These are phyloP conservation scores for Fusarium tanahbumbuense DNA, from an alignment of 2,329 filamentous ascomycete species.

Conservation along the genomic window DNA sequence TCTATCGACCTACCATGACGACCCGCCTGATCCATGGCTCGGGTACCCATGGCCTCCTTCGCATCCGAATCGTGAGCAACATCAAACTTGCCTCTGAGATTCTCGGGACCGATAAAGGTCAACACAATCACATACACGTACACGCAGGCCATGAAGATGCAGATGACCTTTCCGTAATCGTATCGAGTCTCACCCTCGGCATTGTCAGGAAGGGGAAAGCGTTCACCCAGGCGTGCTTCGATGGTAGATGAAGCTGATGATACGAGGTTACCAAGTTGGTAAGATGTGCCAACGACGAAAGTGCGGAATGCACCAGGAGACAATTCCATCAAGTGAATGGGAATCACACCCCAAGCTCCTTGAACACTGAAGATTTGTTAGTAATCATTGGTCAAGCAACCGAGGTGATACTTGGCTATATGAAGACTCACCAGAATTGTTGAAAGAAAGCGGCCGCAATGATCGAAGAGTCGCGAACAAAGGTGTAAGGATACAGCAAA, in stretches of 20 bases:
- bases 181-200: constrained; percentile 64
- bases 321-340: constrained; percentile 82
- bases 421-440: constrained; percentile 63
- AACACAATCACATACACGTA: constrained; percentile 72
- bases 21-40: constrained; percentile 44
- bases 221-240: constrained; percentile 78
- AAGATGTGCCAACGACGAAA: constrained; percentile 78
- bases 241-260: constrained; percentile 78
- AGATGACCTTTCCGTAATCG: constrained; percentile 85
- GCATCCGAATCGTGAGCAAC: constrained; percentile 61
- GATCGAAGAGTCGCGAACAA: constrained; percentile 69
- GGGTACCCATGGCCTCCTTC: constrained; percentile 58
- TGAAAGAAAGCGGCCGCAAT: constrained; percentile 88
- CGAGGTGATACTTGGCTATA: background rate
- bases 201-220: constrained; percentile 74
- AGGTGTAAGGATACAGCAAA: constrained; percentile 86
- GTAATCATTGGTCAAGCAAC: background rate
- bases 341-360: constrained; percentile 81
- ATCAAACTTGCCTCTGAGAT: constrained; percentile 63
- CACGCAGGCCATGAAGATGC: constrained; percentile 91
- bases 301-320: constrained; percentile 78
- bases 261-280: constrained; percentile 82
- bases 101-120: constrained; percentile 71
- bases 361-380: constrained; percentile 66
- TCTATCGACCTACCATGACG: constrained; percentile 22